Conservation (phyloP, 345 rosid species). For the Arabis alpina region DNA sequence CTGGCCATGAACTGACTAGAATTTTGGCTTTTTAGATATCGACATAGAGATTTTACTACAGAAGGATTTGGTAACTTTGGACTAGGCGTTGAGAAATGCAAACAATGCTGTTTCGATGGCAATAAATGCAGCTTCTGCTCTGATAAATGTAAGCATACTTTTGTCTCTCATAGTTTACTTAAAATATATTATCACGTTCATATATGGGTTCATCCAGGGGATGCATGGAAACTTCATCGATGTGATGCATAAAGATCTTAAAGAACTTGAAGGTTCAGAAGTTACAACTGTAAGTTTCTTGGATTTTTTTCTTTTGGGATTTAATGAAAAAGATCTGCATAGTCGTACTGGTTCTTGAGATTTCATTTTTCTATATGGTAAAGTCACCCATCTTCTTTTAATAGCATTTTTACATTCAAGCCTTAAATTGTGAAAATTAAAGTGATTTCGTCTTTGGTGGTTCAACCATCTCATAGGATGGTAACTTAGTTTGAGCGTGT, state of each 20-base stretch:
- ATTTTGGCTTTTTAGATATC: constrained; percentile 60
- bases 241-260: constrained; percentile 46
- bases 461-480: too few relatives aligned
- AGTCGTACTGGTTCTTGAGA: constrained; percentile 12
- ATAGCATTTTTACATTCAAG: too few relatives aligned
- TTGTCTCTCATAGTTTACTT: constrained; percentile 19
- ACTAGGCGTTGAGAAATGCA: constrained; percentile 87
- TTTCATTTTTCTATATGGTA: neutral
- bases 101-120: constrained; percentile 85
- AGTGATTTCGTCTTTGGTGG: too few relatives aligned
- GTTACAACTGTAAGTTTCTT: constrained; percentile 57
- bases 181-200: constrained; percentile 1
- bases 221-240: constrained; percentile 55
- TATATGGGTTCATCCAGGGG: constrained; percentile 55
- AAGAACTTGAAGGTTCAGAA: constrained; percentile 64
- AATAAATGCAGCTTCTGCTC: constrained; percentile 60
- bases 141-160: constrained; percentile 63
- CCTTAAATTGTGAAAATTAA: too few relatives aligned
- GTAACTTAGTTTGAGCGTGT: constrained; percentile 11
- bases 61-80: constrained; percentile 83
- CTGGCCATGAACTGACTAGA: constrained; percentile 37
- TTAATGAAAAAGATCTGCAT: constrained; percentile 3
- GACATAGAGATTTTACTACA: constrained; percentile 79
- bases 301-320: neutral
- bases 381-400: too few relatives aligned